Base-by-base conservation (phyloP, 2,329 filamentous ascomycete species). In the Penicillium sp. region DNA sequence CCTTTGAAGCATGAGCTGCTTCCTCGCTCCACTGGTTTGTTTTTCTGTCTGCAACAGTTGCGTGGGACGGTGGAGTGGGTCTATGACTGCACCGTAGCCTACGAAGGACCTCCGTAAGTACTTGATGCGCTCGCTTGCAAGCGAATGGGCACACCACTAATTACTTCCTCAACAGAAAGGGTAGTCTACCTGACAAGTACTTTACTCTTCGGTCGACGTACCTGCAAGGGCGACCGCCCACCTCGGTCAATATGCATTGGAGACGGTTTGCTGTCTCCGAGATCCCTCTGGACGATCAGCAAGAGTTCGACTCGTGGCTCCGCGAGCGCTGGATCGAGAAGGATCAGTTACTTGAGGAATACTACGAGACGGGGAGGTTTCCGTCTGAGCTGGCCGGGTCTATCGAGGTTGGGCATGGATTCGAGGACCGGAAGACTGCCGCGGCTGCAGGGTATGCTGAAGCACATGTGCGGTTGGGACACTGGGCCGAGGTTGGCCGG, bases 171-270 rank as follows among this genome's bases (percentile, higher is more conserved):
- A 35, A 24, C 60, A 88, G 84, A 22, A 85, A 84, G 51, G 87
- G 84, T 34, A 79, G 85, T 60, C 95, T 84, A 58, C 90, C 91
- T n/a, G 90, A 97, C 65, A 82, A 94, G 42, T 85, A 87, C 61
- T 97, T 94, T 69, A 90, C 87, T 0, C 76, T 98, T 4, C 80
- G 81, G 2, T 89, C 89, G 42, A 94, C 88, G 4, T 95, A 93
- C 65, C 84, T 96, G 55, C 82, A 93, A 67, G 90, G 91, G 12
- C 82, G 87, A 1, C 85, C 90, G 0, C 93, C 91, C 1, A 95
- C 90, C 66, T 95, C 89, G 1, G 90, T 97, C 62, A 97, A 96
- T 69, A 90, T 97, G 75, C 85, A 95, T 70, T 98, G 91, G 88
- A 82, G 93, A 46, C 83, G 89, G 8, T 96, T 95, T 69, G 79